Conservation (phyloP, 192 early-diverging fungal species). For the Coemansia furcata region DNA sequence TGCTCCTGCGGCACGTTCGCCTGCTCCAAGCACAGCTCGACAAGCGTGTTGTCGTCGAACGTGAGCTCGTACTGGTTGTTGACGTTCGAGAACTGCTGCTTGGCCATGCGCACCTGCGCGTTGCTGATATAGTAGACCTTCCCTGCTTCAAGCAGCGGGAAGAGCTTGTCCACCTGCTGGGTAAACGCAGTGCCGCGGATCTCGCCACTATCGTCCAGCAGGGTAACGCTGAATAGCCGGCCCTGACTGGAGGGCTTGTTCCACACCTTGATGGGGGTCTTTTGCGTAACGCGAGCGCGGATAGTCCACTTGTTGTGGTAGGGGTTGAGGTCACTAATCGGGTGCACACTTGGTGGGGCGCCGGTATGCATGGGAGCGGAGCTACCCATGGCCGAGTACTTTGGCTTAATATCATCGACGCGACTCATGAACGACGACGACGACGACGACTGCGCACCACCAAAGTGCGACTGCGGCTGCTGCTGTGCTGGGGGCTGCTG, state of each 20-base stretch:
- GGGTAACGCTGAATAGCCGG: conserved; percentile 82
- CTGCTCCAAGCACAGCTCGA: conserved; percentile 56
- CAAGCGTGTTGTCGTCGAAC: conserved; percentile 66
- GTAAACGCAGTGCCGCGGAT: conserved; percentile 95
- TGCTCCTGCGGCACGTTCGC: conserved; percentile 40
- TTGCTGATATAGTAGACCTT: conserved; percentile 84
- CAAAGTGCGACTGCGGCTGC: not conserved
- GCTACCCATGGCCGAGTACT: conserved; percentile 4
- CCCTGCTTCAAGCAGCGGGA: conserved; percentile 73
- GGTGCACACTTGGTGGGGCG: conserved; percentile 26
- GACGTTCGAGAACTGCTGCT: conserved; percentile 75
- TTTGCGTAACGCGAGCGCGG: conserved; percentile 82
- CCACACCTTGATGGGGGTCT: conserved; percentile 81
- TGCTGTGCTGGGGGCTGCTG: conserved; percentile 25
- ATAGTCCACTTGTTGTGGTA: conserved; percentile 97
- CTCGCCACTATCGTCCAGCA: conserved; percentile 88
- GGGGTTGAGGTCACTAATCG: conserved; percentile 77
- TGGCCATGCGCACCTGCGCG: conserved; percentile 78
- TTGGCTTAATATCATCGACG: conserved; percentile 28
- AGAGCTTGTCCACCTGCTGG: conserved; percentile 76
- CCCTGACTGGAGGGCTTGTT: conserved; percentile 75
- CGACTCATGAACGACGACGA: conserved; percentile 47
- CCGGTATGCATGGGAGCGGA: conserved; percentile 45
- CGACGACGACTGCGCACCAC: conserved; percentile 12
- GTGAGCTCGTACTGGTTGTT: conserved; percentile 93